These are phyloP conservation scores for Ceratorhiza oryzae-sativae DNA, from an alignment of 1,284 basidiomycete species.

Conservation along the genomic window DNA sequence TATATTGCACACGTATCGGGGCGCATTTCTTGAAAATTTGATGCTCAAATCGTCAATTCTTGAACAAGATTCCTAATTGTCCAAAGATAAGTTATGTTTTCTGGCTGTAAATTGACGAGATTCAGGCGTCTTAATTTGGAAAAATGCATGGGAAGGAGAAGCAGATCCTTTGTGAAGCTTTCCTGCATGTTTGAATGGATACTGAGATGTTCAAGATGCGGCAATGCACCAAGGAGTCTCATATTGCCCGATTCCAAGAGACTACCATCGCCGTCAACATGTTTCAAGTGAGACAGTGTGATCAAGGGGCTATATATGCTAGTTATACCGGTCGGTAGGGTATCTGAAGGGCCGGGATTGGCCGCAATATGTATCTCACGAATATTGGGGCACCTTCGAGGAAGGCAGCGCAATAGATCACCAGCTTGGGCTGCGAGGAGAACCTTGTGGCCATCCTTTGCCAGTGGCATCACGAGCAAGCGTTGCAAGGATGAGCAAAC, in stretches of 20 bases:
- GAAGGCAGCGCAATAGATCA: not conserved
- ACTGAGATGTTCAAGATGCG: conserved; percentile 6
- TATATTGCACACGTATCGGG: not conserved
- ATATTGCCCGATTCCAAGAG: conserved; percentile 6
- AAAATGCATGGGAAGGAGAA: not conserved
- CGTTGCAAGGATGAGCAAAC: not conserved
- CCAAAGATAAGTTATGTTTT: conserved; percentile 2
- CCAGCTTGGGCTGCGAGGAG: not conserved
- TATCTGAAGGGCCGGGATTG: not conserved
- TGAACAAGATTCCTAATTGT: not conserved
- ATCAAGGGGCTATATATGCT: not conserved
- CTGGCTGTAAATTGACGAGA: not conserved
- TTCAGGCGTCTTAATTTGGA: not conserved
- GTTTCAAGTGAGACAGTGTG: not conserved
- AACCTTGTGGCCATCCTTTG: not conserved
- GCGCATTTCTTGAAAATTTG: not conserved
- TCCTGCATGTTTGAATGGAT: not conserved
- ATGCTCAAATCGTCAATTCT: not conserved
- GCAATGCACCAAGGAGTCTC: conserved; percentile 2
- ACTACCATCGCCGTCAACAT: not conserved
- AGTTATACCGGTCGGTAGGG: not conserved
- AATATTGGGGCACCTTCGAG: conserved; percentile 15
- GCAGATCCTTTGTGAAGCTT: not conserved
- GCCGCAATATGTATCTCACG: not conserved
- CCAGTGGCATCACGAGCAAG: not conserved